A percentile compares a stretch with the other conserved stretches of the same genome.
Conservation (phyloP, 2,329 filamentous ascomycete species). For the Myriosclerotinia curreyana region DNA sequence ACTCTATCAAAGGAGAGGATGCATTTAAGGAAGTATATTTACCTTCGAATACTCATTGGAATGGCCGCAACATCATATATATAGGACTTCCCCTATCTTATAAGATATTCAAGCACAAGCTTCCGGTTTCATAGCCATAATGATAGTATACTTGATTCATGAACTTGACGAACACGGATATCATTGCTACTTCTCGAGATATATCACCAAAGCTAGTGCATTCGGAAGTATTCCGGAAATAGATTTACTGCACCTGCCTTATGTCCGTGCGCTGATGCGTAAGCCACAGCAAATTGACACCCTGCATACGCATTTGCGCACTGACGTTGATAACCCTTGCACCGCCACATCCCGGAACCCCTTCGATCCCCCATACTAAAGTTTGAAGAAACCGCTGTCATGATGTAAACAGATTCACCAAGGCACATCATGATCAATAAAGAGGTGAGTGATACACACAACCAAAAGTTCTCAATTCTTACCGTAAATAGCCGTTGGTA, state of each 20-base stretch:
- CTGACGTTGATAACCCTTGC: background rate
- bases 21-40: slow-evolving; percentile 27
- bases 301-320: background rate
- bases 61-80: slow-evolving; percentile 97
- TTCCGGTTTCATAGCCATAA: slow-evolving; percentile 96
- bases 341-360: too few species aligned
- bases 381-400: too few species aligned
- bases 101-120: slow-evolving; percentile 94
- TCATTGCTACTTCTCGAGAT: background rate
- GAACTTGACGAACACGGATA: slow-evolving; percentile 70
- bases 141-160: slow-evolving; percentile 99
- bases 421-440: too few species aligned
- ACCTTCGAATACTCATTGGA: slow-evolving; percentile 96
- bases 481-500: too few species aligned
- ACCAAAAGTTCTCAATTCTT: too few species aligned
- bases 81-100: too few species aligned
- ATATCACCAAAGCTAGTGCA: background rate
- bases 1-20: background rate
- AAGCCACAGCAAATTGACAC: background rate
- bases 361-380: too few species aligned
- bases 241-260: background rate
- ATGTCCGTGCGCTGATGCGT: background rate
- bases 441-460: too few species aligned
- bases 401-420: too few species aligned
- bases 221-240: background rate